Base-by-base conservation (phyloP, 208 protist species). In the Trypanosoma caninum region DNA sequence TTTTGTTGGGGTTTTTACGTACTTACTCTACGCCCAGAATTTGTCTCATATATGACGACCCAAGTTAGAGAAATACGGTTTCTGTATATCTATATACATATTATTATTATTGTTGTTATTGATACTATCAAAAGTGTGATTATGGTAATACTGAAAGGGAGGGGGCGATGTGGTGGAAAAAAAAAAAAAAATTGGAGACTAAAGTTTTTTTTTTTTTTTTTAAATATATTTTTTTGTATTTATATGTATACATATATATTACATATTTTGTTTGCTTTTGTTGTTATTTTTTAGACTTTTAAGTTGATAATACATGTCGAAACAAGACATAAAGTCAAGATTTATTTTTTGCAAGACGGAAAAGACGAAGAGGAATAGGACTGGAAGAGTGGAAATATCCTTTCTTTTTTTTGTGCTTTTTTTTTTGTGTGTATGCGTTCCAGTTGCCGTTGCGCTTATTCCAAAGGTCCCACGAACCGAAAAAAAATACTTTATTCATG, bases 401-500 rank as follows among this genome's bases (percentile, higher is more conserved):
- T 23, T 56, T 25, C 34, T 27, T 37, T 48, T 37, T 3, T 25
- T 28, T 1, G 9, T 47, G 48, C 11, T 58, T 28, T 47, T 47
- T 65, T 31, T 13, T 25, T 13, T 63, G 11, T 0, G n/a, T 16
- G 28, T 47, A 18, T 18, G 9, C 25, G 8, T 40, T 0, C 22
- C 38, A 20, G 53, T 25, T 35, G 35, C 40, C 3, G 0, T n/a
- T 14, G 38, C 47, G 2, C 44, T 38, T 23, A 2, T 9, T 27
- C 50, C 67, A n/a, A 37, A 38, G 27, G 53, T 73, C 7, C 69
- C 69, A n/a, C 25, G 64, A 4, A 84, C 80, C 1, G 46, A 69
- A 18, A 79, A 75, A 3, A 53, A 44, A 28, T 79, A 80, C 55
- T 48, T 66, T 4, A 35, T 91, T 22, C 68, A 83, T 31, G 41